A percentile compares a stretch with the other conserved stretches of the same genome.
phyloP scores from a whole-genome alignment of 2,329 filamentous ascomycete species.

The Talaromyces amestolkiae region DNA sequence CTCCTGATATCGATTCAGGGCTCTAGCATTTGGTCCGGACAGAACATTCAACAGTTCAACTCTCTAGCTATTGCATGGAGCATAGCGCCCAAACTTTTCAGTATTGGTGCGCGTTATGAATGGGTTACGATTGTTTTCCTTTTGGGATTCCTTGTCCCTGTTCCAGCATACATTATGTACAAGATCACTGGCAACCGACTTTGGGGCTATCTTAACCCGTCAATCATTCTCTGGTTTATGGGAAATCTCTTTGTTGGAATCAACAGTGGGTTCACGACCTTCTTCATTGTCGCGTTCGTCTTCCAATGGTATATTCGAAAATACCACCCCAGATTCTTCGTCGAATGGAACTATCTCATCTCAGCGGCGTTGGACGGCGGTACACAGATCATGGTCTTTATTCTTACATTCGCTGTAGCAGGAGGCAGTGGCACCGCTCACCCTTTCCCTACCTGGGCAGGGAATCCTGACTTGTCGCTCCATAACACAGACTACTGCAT shows the following conservation, averaged over 20 bases:
- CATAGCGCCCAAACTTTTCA: conserved; percentile 47
- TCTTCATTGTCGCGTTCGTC: conserved; percentile 24
- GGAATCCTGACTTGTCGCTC: conserved; percentile 15
- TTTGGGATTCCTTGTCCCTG: conserved; percentile 44
- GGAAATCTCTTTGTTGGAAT: conserved; percentile 46
- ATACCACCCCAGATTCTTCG: conserved; percentile 27
- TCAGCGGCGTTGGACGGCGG: conserved; percentile 38
- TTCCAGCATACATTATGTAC: conserved; percentile 42
- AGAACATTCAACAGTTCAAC: conserved; percentile 48
- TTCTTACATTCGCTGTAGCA: conserved; percentile 38
- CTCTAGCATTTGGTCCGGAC: conserved; percentile 50
- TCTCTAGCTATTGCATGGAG: conserved; percentile 43
- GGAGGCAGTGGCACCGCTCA: conserved; percentile 27
- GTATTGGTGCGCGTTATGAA: conserved; percentile 37
- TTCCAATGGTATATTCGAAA: conserved; percentile 24
- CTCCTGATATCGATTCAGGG: conserved; percentile 45
- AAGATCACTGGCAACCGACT: conserved; percentile 28
- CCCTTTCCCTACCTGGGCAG: conserved; percentile 26
- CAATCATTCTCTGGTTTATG: conserved; percentile 45
- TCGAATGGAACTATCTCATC: conserved; percentile 38
- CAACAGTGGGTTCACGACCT: conserved; percentile 36
- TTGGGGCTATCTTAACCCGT: conserved; percentile 41
- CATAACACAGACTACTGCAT: conserved; percentile 20
- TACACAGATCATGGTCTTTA: conserved; percentile 36
- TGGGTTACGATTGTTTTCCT: conserved; percentile 43